Evolutionary conservation across 2,329 filamentous ascomycete species (phyloP).

Genomic region (Neofusicoccum kwambonambiense): DNA sequence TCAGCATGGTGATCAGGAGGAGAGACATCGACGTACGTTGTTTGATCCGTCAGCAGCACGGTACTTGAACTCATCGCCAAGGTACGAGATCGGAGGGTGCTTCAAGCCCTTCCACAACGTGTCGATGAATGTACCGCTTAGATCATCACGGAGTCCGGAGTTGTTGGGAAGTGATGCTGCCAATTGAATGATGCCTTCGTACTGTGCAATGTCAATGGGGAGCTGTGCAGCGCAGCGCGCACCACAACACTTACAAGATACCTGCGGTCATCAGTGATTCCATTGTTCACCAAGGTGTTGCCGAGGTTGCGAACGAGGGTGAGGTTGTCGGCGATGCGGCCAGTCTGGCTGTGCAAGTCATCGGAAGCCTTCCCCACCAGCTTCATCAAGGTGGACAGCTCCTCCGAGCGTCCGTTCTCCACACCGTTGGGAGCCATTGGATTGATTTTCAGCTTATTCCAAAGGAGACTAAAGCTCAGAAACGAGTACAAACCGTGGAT

Average conservation of each 20-base stretch:
- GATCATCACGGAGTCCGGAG: not conserved
- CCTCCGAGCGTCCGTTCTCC: not conserved
- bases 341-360: not conserved
- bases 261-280: not conserved
- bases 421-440: not conserved
- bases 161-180: conserved; percentile 3
- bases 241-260: not conserved
- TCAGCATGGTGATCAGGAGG: conserved; percentile 34
- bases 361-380: not conserved
- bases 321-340: not conserved
- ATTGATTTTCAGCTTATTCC: not conserved
- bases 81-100: conserved; percentile 38
- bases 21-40: conserved; percentile 24
- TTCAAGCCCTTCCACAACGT: conserved; percentile 40
- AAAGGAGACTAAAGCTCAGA: not conserved
- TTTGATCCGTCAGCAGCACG: conserved; percentile 43
- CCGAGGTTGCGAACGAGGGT: not conserved
- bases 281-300: not conserved
- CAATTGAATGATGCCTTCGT: conserved; percentile 1
- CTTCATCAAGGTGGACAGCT: not conserved
- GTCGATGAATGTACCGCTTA: conserved; percentile 25
- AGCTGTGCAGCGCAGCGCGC: too few species aligned
- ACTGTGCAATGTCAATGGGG: not conserved
- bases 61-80: conserved; percentile 38
- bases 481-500: not conserved